Base-by-base conservation (phyloP, 768 basidiomycete genomes). In the Mycena galericulata region DNA sequence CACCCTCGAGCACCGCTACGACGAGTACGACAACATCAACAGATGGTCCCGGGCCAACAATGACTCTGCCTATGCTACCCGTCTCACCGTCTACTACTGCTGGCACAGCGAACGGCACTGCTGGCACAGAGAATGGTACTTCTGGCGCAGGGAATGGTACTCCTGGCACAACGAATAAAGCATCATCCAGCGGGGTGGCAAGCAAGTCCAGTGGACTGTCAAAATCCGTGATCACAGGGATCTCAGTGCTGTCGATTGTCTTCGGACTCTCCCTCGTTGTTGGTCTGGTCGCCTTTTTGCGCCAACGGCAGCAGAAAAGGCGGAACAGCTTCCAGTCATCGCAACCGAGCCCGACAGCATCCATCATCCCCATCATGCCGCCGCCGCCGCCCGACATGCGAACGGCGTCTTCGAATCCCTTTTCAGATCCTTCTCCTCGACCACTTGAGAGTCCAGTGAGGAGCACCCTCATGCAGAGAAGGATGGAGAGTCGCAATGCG, bases 331-430 rank as follows among this genome's bases (percentile, higher is more conserved):
- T 41, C 38, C 24, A n/a, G 17, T 58, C 50, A 17, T 41, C 56
- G 8, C 55, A 38, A 30, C 26, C 29, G 32, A 67, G 64, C 26
- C 53, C 62, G 22, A 53, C 53, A 20, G 49, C 30, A 14, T 68
- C 67, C 18, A 62, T 72, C 53, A 68, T 72, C 36, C 70, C 70
- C 10, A 72, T 72, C 34, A 72, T 72, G 70, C 53, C 45, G 18
- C 70, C 67, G 15, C 65, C 65, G 30, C 57, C 69, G 34, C 63
- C 70, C 2, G 46, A 49, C 20, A 71, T 71, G 70, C 58, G 69
- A 14, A 50, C 40, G 11, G 53, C 53, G 22, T 67, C 66, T 5
- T 17, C 26, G 12, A 71, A 71, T 32, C 61, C 70, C 6, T 67
- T 71, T 45, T 45, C 65, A 22, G 62, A 69, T 55, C 60, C 51